Evolutionary conservation across 345 rosid genomes (phyloP).

Genomic region (Lumnitzera racemosa): DNA sequence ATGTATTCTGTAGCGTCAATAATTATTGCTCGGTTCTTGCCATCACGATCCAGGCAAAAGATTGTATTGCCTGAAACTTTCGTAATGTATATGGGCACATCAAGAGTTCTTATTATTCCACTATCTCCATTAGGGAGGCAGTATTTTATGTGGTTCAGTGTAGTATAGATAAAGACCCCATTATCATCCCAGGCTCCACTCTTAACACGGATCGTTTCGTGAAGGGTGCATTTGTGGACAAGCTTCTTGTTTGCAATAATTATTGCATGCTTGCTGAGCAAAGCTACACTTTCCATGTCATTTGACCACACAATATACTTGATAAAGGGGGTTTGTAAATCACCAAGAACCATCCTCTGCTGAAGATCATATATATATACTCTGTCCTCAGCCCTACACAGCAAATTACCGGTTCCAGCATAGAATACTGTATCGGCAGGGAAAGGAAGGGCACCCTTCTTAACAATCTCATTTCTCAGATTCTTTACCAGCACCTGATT

Average conservation of each 20-base stretch:
- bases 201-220: conserved; percentile 87
- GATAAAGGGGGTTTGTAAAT: conserved; percentile 69
- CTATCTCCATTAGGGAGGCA: conserved; percentile 94
- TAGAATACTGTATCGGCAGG: conserved; percentile 79
- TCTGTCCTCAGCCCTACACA: conserved; percentile 84
- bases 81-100: conserved; percentile 76
- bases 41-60: conserved; percentile 85
- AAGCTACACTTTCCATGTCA: conserved; percentile 89
- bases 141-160: conserved; percentile 81
- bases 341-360: conserved; percentile 81
- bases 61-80: conserved; percentile 63
- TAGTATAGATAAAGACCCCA: conserved; percentile 86
- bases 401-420: conserved; percentile 85
- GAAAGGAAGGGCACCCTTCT: conserved; percentile 60
- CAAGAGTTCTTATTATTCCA: conserved; percentile 79
- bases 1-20: conserved; percentile 86
- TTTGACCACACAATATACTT: conserved; percentile 86
- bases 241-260: conserved; percentile 78
- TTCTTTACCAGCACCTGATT: conserved; percentile 79
- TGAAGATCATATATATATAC: conserved; percentile 84
- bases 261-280: conserved; percentile 92
- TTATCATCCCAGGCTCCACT: conserved; percentile 98
- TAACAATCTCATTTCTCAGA: conserved; percentile 76
- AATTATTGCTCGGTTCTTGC: conserved; percentile 53
- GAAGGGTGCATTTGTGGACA: conserved; percentile 77